These are phyloP conservation scores for Colletotrichum somersetense DNA, from an alignment of 2,329 filamentous ascomycete genomes.

Conservation along the genomic window DNA sequence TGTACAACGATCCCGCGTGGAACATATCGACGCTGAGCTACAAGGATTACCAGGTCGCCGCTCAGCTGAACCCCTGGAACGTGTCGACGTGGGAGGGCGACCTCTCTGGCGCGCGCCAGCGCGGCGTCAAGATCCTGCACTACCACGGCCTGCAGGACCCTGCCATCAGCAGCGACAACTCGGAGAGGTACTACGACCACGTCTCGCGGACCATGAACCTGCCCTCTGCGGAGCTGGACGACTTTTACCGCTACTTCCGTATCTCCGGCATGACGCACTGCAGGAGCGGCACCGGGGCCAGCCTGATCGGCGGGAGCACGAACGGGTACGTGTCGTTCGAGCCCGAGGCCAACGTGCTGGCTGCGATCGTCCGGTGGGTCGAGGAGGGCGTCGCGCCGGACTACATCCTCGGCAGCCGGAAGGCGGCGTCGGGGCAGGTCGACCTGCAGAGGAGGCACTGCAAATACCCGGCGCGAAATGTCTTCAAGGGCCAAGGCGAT, in stretches of 20 bases:
- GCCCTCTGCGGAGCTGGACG: conserved; percentile 42
- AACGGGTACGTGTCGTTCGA: conserved; percentile 44
- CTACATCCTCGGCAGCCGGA: conserved; percentile 47
- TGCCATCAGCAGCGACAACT: conserved; percentile 59
- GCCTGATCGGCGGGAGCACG: conserved; percentile 46
- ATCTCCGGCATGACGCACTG: conserved; percentile 67
- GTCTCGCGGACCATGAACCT: conserved; percentile 58
- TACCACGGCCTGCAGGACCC: conserved; percentile 61
- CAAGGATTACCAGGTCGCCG: conserved; percentile 40
- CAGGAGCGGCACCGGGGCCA: conserved; percentile 59
- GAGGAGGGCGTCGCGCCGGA: conserved; percentile 59
- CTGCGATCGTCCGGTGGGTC: conserved; percentile 64
- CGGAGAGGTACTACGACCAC: conserved; percentile 62
- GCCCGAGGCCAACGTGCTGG: conserved; percentile 58
- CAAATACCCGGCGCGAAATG: conserved; percentile 51
- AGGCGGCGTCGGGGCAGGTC: conserved; percentile 50
- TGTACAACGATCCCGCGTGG: conserved; percentile 46
- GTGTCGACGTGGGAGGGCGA: conserved; percentile 56
- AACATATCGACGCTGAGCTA: conserved; percentile 10
- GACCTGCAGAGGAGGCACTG: conserved; percentile 52
- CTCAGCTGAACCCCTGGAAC: conserved; percentile 52
- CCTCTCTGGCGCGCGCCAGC: conserved; percentile 53
- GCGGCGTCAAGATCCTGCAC: conserved; percentile 60
- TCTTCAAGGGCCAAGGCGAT: conserved; percentile 48
- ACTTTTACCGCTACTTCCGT: conserved; percentile 64